Evolutionary conservation across 768 basidiomycete species (phyloP).

Genomic region (Amanita pallidorosea): DNA sequence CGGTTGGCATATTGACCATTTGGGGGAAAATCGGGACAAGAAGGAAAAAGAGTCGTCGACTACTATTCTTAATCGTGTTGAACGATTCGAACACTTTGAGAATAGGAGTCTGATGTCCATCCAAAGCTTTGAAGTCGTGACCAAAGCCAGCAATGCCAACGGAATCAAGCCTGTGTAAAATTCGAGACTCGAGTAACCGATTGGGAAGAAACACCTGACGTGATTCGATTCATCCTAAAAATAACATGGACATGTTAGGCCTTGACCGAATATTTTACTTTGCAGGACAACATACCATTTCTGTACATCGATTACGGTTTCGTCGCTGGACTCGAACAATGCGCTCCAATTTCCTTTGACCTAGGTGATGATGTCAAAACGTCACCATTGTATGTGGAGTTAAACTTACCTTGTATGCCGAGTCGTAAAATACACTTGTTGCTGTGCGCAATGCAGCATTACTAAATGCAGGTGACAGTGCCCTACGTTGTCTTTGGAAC

Average conservation of each 20-base stretch:
- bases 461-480: neutral
- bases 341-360: constrained; percentile 21
- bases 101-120: constrained; percentile 34
- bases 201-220: constrained; percentile 16
- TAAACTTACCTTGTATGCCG: constrained; percentile 33
- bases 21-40: constrained; percentile 25
- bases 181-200: neutral
- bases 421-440: constrained; percentile 38
- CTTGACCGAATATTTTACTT: neutral
- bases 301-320: constrained; percentile 34
- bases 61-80: constrained; percentile 7
- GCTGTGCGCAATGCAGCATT: neutral
- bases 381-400: neutral
- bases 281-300: constrained; percentile 22
- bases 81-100: constrained; percentile 30
- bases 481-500: constrained; percentile 33
- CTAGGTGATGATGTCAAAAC: constrained; percentile 12
- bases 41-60: constrained; percentile 20
- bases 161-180: constrained; percentile 34
- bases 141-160: constrained; percentile 52
- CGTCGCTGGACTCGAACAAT: constrained; percentile 15
- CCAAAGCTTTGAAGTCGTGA: constrained; percentile 42
- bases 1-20: constrained; percentile 25
- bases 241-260: neutral
- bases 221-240: constrained; percentile 32